Base-by-base conservation (phyloP, 768 basidiomycete genomes). In the Boletales sp. region DNA sequence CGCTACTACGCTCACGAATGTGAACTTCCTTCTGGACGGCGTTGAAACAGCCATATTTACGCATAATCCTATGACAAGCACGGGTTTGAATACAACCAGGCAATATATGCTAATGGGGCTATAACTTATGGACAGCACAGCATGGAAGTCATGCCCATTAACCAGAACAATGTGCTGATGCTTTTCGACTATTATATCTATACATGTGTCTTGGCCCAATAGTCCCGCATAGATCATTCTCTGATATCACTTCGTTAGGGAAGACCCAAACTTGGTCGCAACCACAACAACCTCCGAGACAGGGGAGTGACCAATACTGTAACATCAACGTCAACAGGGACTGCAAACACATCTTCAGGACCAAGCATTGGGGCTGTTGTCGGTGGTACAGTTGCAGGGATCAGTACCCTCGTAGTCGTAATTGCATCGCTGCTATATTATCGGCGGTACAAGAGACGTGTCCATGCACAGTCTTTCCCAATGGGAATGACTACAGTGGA, bases 111-210 rank as follows among this genome's bases (percentile, higher is more conserved):
- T 17, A 58, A 58, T 32, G 19, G n/a, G 3, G 39, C 41, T 4
- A 8, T 58, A 9, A 17, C 8, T 8, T 32, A 4, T 6, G 55
- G 55, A 8, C 5, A 33, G 32, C 51, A 60, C 25, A 42, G 0
- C 5, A 48, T 60, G 49, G 2, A 5, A 10, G 30, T 60, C 8
- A 13, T 33, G 12, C 55, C 58, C 3, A 17, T 32, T 31, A 14
- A 46, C 8, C n/a, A 31, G 10, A 2, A 31, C 5, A 1, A 15
- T 0, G 39, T 52, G n/a, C 31, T 54, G 49, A 54, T 58, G 3
- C n/a, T 57, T 17, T 58, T 58, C 18, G 57, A 59, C 28, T 60
- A 60, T 34, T 31, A 54, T 2, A 41, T 57, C 19, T 60, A 60
- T 31, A 57, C 50, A 51, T 58, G 17, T 4, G 58, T 50, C 28